Evolutionary conservation across 164 flowering plant species (phyloP).

Genomic region (Vitis amurensis): DNA sequence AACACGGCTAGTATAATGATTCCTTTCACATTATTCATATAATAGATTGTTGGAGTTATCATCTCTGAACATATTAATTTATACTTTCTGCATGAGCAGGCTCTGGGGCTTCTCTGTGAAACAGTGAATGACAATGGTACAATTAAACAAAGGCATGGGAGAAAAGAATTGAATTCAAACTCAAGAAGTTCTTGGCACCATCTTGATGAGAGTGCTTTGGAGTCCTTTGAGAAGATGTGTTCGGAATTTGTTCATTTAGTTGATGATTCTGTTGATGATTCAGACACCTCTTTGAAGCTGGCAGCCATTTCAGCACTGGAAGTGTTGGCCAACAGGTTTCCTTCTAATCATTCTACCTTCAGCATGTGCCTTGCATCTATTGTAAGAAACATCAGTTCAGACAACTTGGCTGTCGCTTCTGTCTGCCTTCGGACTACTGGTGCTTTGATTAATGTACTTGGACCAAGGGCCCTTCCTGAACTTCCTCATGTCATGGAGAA

Average conservation of each 20-base stretch:
- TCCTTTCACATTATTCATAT: background rate
- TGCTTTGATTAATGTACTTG: slow-evolving; percentile 76
- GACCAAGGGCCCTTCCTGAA: slow-evolving; percentile 66
- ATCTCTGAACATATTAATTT: background rate
- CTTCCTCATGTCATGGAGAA: slow-evolving; percentile 70
- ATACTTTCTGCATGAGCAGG: slow-evolving; percentile 43
- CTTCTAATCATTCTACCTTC: slow-evolving; percentile 46
- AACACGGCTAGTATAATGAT: too few relatives aligned
- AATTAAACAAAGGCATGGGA: slow-evolving; percentile 26
- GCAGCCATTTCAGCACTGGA: slow-evolving; percentile 78
- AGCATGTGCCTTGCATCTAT: slow-evolving; percentile 59
- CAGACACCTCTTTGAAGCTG: slow-evolving; percentile 44
- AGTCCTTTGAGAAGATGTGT: slow-evolving; percentile 54
- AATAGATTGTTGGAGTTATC: background rate
- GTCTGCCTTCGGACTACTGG: slow-evolving; percentile 69
- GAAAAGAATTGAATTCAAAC: slow-evolving; percentile 16
- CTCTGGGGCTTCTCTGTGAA: slow-evolving; percentile 72
- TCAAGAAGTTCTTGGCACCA: slow-evolving; percentile 35
- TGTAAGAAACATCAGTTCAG: slow-evolving; percentile 40
- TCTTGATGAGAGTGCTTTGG: slow-evolving; percentile 45
- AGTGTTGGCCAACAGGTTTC: slow-evolving; percentile 55
- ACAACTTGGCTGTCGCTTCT: slow-evolving; percentile 48
- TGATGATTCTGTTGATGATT: slow-evolving; percentile 40
- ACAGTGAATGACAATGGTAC: slow-evolving; percentile 40
- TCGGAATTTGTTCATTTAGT: slow-evolving; percentile 51